A percentile compares a stretch with the other conserved stretches of the same genome.
These are phyloP conservation scores for Fusarium pininemorale DNA, from an alignment of 2,329 filamentous ascomycete species.

Conservation along the genomic window DNA sequence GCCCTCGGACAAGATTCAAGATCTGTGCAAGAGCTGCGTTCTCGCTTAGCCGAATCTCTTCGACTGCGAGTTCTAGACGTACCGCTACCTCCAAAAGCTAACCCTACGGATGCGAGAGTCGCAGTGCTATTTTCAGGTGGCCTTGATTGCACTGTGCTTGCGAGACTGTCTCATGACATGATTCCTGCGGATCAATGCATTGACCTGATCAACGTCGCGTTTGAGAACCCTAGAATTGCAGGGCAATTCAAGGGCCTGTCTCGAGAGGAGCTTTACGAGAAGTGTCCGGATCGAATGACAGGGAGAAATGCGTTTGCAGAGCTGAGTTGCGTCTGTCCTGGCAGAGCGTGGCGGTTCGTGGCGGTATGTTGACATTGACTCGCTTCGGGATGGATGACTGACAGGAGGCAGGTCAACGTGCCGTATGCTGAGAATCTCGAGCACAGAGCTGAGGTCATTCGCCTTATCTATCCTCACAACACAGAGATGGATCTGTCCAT, in stretches of 20 bases:
- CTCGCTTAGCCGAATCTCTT: slow-evolving; percentile 69
- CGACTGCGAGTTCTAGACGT: slow-evolving; percentile 71
- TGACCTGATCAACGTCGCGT: slow-evolving; percentile 94
- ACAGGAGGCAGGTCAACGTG: slow-evolving; percentile 71
- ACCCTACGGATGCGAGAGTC: slow-evolving; percentile 60
- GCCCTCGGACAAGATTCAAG: slow-evolving; percentile 48
- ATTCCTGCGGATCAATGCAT: slow-evolving; percentile 74
- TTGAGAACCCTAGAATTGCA: slow-evolving; percentile 86
- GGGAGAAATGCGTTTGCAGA: slow-evolving; percentile 84
- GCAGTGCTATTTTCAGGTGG: slow-evolving; percentile 94
- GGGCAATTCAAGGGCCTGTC: slow-evolving; percentile 57
- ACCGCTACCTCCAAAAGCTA: slow-evolving; percentile 61
- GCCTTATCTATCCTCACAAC: slow-evolving; percentile 89
- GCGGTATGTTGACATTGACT: slow-evolving; percentile 56
- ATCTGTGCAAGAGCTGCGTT: slow-evolving; percentile 63
- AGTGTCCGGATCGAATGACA: slow-evolving; percentile 90
- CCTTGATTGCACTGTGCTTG: slow-evolving; percentile 89
- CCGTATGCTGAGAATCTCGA: slow-evolving; percentile 78
- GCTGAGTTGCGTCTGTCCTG: slow-evolving; percentile 73
- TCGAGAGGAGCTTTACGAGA: slow-evolving; percentile 69
- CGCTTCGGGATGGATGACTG: background rate
- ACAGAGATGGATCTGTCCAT: slow-evolving; percentile 99
- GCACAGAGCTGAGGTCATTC: slow-evolving; percentile 75
- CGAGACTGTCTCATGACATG: slow-evolving; percentile 80
- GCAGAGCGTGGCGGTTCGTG: slow-evolving; percentile 83